Evolutionary conservation across 768 basidiomycete species (phyloP).

Genomic region (Mrakia frigida): DNA sequence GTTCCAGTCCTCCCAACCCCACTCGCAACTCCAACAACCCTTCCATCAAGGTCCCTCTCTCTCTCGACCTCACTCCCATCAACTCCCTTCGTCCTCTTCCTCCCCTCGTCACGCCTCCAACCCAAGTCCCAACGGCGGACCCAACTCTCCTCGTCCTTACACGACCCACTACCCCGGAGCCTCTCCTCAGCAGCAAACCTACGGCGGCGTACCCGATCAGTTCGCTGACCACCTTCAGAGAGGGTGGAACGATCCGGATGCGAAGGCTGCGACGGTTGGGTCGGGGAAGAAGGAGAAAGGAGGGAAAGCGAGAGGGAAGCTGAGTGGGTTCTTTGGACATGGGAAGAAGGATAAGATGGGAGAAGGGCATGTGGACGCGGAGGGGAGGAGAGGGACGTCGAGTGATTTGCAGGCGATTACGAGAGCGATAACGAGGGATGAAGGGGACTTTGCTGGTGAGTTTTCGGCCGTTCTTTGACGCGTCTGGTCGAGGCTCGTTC

Average conservation of each 20-base stretch:
- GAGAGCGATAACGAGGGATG: constrained; percentile 3
- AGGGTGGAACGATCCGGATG: not conserved
- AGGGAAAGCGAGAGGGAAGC: constrained; percentile 24
- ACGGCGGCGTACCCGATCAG: not conserved
- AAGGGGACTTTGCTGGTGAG: constrained; percentile 15
- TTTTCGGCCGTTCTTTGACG: not conserved
- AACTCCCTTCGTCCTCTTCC: constrained; percentile 4
- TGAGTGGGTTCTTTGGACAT: constrained; percentile 22
- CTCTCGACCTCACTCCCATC: constrained; percentile 2
- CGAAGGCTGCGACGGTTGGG: not conserved
- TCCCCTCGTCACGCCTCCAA: not conserved
- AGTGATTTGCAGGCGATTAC: not conserved
- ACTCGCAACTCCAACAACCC: not conserved
- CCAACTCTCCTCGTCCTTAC: not conserved
- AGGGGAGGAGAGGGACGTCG: not conserved
- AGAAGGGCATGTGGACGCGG: not conserved
- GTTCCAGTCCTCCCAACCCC: too few species aligned
- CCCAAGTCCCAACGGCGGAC: not conserved
- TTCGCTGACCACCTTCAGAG: not conserved
- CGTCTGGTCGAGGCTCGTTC: not conserved
- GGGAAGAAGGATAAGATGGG: constrained; percentile 20
- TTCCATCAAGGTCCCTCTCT: not conserved
- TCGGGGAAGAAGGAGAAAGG: constrained; percentile 28
- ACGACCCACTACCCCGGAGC: not conserved
- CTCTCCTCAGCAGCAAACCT: not conserved